Evolutionary conservation across 306 rosid species (phyloP).

Genomic region (Pyrus pyrifolia): DNA sequence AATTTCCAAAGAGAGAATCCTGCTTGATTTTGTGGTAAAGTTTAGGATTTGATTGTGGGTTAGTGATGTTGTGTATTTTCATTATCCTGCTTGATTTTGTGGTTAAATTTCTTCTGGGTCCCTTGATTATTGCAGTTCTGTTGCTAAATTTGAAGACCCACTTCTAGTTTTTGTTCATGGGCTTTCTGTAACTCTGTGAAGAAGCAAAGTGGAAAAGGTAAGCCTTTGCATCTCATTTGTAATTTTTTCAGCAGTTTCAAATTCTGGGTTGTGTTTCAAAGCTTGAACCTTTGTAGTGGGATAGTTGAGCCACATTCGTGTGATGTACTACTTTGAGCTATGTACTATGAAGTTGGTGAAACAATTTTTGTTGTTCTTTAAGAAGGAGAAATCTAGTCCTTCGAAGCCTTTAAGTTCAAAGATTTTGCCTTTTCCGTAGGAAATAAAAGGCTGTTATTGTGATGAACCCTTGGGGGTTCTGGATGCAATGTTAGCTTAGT

Average conservation of each 20-base stretch:
- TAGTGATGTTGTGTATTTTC: too few relatives aligned
- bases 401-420: slow-evolving; percentile 19
- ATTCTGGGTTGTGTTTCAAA: slow-evolving; percentile 16
- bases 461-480: slow-evolving; percentile 6
- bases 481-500: background rate
- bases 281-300: slow-evolving; percentile 26
- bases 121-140: slow-evolving; percentile 44
- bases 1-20: too few relatives aligned
- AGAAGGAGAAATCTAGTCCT: slow-evolving; percentile 8
- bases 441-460: slow-evolving; percentile 3
- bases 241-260: slow-evolving; percentile 2
- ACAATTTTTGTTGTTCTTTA: background rate
- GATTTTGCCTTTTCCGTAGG: slow-evolving; percentile 1
- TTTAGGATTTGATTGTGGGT: too few relatives aligned
- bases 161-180: slow-evolving; percentile 29
- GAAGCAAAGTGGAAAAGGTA: slow-evolving; percentile 24
- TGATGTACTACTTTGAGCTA: slow-evolving; percentile 25
- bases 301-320: slow-evolving; percentile 27
- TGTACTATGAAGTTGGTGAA: slow-evolving; percentile 22
- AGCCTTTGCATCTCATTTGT: background rate
- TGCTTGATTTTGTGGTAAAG: too few relatives aligned
- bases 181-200: slow-evolving; percentile 23
- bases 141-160: slow-evolving; percentile 39
- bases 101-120: slow-evolving; percentile 41
- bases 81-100: background rate